Evolutionary conservation across 345 rosid genomes (phyloP), one percentile per base, ranked within the genome.

Genomic region (Cardamine occulta): DNA sequence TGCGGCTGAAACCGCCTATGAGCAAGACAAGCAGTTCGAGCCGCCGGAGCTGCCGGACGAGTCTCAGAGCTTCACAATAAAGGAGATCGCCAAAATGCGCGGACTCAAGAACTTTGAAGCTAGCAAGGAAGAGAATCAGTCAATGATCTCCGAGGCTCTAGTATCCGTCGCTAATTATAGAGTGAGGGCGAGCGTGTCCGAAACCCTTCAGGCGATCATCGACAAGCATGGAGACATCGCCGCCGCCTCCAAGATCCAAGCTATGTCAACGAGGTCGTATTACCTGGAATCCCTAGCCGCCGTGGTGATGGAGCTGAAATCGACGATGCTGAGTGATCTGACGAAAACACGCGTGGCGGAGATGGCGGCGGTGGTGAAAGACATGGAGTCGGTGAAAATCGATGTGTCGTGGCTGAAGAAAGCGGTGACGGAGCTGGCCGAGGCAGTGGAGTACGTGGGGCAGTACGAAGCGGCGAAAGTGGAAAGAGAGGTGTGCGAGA

Each of bases 211-310:
- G 57, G 78, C 78, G 12, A 85, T 91, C 75, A 31, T 91, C 4
- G 77, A 80, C 55, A 91, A 83, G 63, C 79, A 91, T 42, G 97
- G 97, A 12, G 97, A 91, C 55, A 87, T 91, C 31, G 96, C 87
- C 0, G 87, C 87, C 47, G 76, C 84, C 34, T 89, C 90, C 17
- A 75, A 70, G 63, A 73, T 91, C 64, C 88, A 85, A 72, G 86
- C 97, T 0, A 53, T 74, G 8, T 77, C 86, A 7, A 80, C 91
- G 79, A 83, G 88, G 13, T 79, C 91, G 13, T 87, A 85, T 68
- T 86, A 86, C 81, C 78, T 91, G 10, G 96, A 91, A 65, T 85
- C 90, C 24, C 74, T 89, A 26, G 89, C 96, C 69, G 73, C 75
- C 7, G 87, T 88, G 26, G 89, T 88, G 53, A 87, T 80, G 80